Conservation (phyloP, 139 green algal genomes). For the Chlamydomonas sphaeroides region DNA sequence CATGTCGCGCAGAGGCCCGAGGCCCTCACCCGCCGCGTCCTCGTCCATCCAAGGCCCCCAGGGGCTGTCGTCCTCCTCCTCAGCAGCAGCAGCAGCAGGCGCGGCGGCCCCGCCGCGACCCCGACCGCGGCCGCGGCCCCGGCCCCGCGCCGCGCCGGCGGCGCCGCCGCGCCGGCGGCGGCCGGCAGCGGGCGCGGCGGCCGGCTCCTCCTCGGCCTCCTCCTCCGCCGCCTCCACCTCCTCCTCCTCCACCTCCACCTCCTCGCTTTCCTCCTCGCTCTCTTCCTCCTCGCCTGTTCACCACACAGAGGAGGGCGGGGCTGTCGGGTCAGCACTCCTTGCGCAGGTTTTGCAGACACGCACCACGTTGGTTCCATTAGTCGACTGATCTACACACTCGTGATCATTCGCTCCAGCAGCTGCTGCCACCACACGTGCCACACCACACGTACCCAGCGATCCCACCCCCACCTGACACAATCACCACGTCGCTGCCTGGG, state of each 20-base stretch:
- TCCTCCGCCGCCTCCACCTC: neutral
- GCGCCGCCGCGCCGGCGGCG: neutral
- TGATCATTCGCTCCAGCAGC: too few species aligned
- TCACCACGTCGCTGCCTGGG: neutral
- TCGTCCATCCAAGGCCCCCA: slow-evolving; percentile 54
- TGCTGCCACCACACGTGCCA: too few species aligned
- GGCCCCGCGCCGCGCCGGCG: neutral
- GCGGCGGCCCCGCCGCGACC: neutral
- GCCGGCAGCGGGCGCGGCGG: neutral
- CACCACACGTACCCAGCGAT: too few species aligned
- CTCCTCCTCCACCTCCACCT: neutral
- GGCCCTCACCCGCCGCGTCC: neutral
- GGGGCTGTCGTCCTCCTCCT: slow-evolving; percentile 12
- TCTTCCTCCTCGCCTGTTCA: too few species aligned
- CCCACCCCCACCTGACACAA: neutral
- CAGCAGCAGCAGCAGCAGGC: neutral
- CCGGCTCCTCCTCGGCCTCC: neutral
- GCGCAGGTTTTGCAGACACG: too few species aligned
- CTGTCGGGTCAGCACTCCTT: too few species aligned
- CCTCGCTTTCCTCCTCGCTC: neutral
- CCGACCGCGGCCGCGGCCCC: neutral
- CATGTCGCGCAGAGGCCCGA: too few species aligned
- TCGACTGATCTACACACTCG: too few species aligned
- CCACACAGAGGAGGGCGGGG: too few species aligned
- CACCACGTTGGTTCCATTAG: too few species aligned